These are phyloP conservation scores for Grigorovia humatica DNA, from an alignment of 805 yeast species.

Conservation along the genomic window DNA sequence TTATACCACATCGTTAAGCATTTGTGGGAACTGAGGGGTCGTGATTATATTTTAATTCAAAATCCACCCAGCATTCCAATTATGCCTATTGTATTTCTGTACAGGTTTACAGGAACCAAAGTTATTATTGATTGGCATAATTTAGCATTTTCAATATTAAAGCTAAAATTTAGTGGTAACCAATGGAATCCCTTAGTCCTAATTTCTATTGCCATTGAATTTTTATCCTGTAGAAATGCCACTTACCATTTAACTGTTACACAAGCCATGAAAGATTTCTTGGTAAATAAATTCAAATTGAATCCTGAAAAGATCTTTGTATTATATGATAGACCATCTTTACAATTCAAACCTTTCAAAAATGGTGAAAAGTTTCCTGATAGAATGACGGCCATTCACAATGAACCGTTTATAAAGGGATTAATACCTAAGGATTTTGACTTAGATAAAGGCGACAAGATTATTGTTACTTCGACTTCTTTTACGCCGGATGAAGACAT, in stretches of 20 bases:
- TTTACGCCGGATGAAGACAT: slow-evolving; percentile 96
- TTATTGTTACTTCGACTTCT: slow-evolving; percentile 82
- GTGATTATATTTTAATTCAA: slow-evolving; percentile 64
- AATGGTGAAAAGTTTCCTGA: not conserved
- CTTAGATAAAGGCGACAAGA: slow-evolving; percentile 36
- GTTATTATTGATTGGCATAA: slow-evolving; percentile 95
- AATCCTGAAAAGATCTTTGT: slow-evolving; percentile 42
- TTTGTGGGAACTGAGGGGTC: slow-evolving; percentile 46
- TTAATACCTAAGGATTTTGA: slow-evolving; percentile 29
- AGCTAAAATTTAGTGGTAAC: slow-evolving; percentile 44
- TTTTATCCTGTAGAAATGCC: slow-evolving; percentile 49
- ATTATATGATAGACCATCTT: slow-evolving; percentile 79
- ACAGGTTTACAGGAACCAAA: slow-evolving; percentile 42
- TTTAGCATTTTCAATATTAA: slow-evolving; percentile 73
- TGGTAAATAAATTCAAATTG: slow-evolving; percentile 47
- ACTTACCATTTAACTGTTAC: slow-evolving; percentile 76
- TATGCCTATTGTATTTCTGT: slow-evolving; percentile 49
- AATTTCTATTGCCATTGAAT: slow-evolving; percentile 54
- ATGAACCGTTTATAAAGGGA: slow-evolving; percentile 27
- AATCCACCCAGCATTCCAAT: slow-evolving; percentile 93
- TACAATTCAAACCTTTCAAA: slow-evolving; percentile 46
- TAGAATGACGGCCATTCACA: slow-evolving; percentile 9
- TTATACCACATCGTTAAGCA: slow-evolving; percentile 35
- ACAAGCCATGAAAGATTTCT: slow-evolving; percentile 51
- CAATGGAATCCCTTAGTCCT: slow-evolving; percentile 52